Evolutionary conservation across 441 rosid genomes (phyloP).

Genomic region (Adansonia gregorii): DNA sequence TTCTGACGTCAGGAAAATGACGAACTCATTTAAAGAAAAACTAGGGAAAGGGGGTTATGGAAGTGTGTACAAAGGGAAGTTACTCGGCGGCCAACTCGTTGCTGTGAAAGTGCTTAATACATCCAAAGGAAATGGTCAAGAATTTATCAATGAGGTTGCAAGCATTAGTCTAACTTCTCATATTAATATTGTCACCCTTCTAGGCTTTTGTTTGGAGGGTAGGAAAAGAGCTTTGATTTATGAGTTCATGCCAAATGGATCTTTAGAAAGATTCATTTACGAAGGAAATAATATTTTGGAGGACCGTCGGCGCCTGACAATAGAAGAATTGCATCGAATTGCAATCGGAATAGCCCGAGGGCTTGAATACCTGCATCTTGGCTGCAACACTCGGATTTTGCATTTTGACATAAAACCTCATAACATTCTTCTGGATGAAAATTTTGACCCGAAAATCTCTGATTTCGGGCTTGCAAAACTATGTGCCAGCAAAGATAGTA

Average conservation of each 20-base stretch:
- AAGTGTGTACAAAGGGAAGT: conserved; percentile 35
- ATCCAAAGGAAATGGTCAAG: conserved; percentile 38
- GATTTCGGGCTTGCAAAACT: conserved; percentile 58
- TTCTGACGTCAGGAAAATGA: conserved; percentile 35
- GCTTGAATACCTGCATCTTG: conserved; percentile 36
- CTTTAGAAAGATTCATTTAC: conserved; percentile 38
- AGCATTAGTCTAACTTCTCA: conserved; percentile 45
- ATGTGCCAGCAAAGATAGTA: conserved; percentile 9
- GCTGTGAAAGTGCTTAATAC: conserved; percentile 38
- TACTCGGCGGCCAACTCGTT: conserved; percentile 19
- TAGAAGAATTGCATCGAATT: not conserved
- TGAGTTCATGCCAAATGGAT: conserved; percentile 49
- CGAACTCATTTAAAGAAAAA: conserved; percentile 30
- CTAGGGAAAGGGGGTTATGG: conserved; percentile 44
- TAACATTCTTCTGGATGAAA: conserved; percentile 70
- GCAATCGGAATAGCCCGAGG: conserved; percentile 34
- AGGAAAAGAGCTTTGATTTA: conserved; percentile 43
- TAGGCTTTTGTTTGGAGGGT: conserved; percentile 44
- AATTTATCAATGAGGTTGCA: conserved; percentile 40
- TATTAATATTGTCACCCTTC: conserved; percentile 33
- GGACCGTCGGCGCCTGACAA: not conserved
- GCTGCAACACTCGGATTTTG: conserved; percentile 45
- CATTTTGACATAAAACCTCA: conserved; percentile 86
- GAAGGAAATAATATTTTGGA: conserved; percentile 13
- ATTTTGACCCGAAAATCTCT: conserved; percentile 66